These are phyloP conservation scores for Fusarium globosum DNA, from an alignment of 2,329 filamentous ascomycete genomes.

Conservation along the genomic window DNA sequence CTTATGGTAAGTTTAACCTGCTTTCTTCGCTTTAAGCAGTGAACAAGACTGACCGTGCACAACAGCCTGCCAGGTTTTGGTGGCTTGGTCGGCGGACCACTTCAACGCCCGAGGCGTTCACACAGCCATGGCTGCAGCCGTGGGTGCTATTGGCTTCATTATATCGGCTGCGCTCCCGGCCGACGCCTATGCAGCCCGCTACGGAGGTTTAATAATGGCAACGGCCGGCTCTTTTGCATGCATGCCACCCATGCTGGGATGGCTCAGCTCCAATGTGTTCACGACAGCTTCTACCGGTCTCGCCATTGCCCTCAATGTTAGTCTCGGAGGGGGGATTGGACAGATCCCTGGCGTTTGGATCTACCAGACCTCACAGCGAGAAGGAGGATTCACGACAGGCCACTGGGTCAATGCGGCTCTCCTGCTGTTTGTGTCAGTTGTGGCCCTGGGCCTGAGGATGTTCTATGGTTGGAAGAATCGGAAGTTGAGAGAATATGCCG, in stretches of 20 bases:
- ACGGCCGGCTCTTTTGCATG: slow-evolving; percentile 74
- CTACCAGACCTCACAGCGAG: slow-evolving; percentile 72
- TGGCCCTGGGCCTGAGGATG: slow-evolving; percentile 63
- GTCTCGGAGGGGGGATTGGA: slow-evolving; percentile 72
- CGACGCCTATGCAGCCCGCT: slow-evolving; percentile 68
- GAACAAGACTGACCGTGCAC: slow-evolving; percentile 4
- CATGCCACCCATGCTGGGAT: slow-evolving; percentile 77
- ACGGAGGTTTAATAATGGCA: slow-evolving; percentile 76
- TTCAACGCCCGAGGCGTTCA: slow-evolving; percentile 65
- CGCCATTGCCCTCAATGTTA: slow-evolving; percentile 77
- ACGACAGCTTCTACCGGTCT: slow-evolving; percentile 73
- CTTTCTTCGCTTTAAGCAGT: background rate
- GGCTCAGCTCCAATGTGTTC: slow-evolving; percentile 75
- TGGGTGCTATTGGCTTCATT: slow-evolving; percentile 64
- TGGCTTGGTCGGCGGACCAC: slow-evolving; percentile 71
- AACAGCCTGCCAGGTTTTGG: slow-evolving; percentile 53
- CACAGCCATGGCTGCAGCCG: slow-evolving; percentile 55
- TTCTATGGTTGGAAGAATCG: slow-evolving; percentile 65
- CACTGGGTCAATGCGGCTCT: slow-evolving; percentile 74
- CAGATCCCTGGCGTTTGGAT: slow-evolving; percentile 82
- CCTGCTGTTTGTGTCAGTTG: slow-evolving; percentile 67
- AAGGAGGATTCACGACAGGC: slow-evolving; percentile 73
- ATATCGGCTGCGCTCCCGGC: slow-evolving; percentile 72
- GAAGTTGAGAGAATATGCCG: slow-evolving; percentile 47
- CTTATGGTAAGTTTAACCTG: slow-evolving; percentile 57